phyloP scores from a whole-genome alignment of 495 filamentous ascomycete genomes.

The Xylaria grammica region DNA sequence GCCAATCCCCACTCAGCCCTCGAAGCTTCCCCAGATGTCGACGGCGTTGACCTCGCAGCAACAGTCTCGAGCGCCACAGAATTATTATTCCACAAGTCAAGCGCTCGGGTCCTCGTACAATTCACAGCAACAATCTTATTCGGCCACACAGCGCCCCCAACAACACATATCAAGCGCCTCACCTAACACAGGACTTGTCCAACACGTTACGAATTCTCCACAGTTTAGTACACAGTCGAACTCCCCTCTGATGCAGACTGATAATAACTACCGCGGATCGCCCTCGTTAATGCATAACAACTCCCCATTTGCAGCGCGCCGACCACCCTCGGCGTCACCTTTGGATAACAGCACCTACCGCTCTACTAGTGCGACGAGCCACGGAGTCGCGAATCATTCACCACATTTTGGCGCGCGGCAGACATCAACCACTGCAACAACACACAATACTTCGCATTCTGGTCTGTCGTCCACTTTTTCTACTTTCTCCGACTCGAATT shows the following conservation, averaged over 20 bases:
- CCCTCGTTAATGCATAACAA: constrained; percentile 39
- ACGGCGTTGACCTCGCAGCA: constrained; percentile 35
- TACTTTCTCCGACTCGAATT: constrained; percentile 38
- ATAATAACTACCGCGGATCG: constrained; percentile 46
- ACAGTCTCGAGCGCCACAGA: constrained; percentile 33
- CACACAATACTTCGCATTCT: constrained; percentile 36
- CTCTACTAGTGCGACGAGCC: constrained; percentile 30
- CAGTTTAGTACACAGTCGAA: constrained; percentile 49
- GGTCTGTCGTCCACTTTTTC: constrained; percentile 32
- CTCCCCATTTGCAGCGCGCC: constrained; percentile 43
- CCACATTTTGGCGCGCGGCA: constrained; percentile 41
- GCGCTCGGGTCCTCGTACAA: constrained; percentile 33
- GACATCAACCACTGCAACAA: constrained; percentile 29
- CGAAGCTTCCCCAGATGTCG: constrained; percentile 38
- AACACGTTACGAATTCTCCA: constrained; percentile 49
- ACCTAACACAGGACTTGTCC: constrained; percentile 35
- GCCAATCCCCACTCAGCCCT: constrained; percentile 34
- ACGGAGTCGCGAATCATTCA: constrained; percentile 44
- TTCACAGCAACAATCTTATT: constrained; percentile 36
- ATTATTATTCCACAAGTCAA: constrained; percentile 35
- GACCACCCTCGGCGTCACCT: constrained; percentile 45
- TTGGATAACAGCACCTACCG: constrained; percentile 42
- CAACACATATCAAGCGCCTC: constrained; percentile 47
- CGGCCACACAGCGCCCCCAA: constrained; percentile 48
- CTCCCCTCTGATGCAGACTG: constrained; percentile 41